These are phyloP conservation scores for Malassezia globosa DNA, from an alignment of 1,284 basidiomycete species.

Conservation along the genomic window DNA sequence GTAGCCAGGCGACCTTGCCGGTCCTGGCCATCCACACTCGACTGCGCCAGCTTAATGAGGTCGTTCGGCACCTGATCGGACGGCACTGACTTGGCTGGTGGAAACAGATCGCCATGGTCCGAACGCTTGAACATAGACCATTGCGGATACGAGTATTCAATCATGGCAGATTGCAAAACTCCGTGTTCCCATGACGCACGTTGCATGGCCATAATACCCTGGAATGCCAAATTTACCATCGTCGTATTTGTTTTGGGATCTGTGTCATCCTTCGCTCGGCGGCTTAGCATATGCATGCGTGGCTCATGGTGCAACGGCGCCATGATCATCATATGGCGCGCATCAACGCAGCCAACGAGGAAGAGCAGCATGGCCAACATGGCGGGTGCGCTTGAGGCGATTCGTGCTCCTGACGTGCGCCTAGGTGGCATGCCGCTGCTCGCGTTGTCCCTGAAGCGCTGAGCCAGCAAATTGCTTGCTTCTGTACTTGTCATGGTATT, in stretches of 20 bases:
- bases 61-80: slow-evolving; percentile 12
- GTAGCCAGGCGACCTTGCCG: slow-evolving; percentile 29
- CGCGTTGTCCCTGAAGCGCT: neutral
- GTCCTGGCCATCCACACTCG: slow-evolving; percentile 29
- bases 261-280: neutral
- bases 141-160: slow-evolving; percentile 30
- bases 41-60: slow-evolving; percentile 31
- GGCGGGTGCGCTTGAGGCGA: neutral
- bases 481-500: slow-evolving; percentile 5
- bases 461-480: neutral
- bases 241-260: slow-evolving; percentile 23
- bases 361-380: slow-evolving; percentile 2
- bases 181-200: slow-evolving; percentile 44
- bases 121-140: slow-evolving; percentile 28
- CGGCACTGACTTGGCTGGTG: neutral
- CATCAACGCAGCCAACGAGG: slow-evolving; percentile 1
- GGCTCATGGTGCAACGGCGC: neutral
- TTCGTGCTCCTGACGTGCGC: neutral
- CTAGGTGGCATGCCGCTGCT: no score
- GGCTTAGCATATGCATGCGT: neutral
- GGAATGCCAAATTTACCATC: slow-evolving; percentile 25
- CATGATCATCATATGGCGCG: neutral
- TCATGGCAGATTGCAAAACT: slow-evolving; percentile 32
- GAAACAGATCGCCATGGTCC: neutral
- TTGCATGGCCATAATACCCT: slow-evolving; percentile 29